Percentiles rank a stretch among this genome's conserved stretches.
Evolutionary conservation across 768 basidiomycete species (phyloP).

Genomic region (Phanerodontia chrysosporium): DNA sequence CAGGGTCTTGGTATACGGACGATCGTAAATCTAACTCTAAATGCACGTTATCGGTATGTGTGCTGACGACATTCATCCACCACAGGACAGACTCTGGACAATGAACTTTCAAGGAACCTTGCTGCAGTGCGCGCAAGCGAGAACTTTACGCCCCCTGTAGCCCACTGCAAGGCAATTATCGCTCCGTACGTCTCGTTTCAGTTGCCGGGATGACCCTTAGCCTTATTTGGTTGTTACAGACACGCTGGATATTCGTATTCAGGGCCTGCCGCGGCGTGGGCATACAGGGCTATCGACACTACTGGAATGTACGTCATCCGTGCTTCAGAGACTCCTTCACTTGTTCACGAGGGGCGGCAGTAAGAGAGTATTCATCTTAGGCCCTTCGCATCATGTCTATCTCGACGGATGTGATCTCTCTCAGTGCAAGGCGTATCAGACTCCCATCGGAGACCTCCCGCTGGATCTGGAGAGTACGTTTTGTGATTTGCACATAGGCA

Average conservation of each 20-base stretch:
- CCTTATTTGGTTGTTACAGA: conserved; percentile 35
- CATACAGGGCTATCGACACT: conserved; percentile 85
- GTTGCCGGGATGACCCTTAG: no score
- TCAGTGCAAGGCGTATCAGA: conserved; percentile 70
- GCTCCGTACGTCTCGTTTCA: conserved; percentile 72
- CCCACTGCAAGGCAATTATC: conserved; percentile 81
- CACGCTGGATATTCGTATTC: conserved; percentile 97
- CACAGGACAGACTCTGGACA: conserved; percentile 57
- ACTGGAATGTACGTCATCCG: conserved; percentile 64
- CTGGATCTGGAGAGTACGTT: conserved; percentile 75
- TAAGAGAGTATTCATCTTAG: conserved; percentile 89
- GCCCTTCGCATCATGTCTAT: conserved; percentile 92
- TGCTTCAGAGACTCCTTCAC: not conserved
- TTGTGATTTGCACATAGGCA: not conserved
- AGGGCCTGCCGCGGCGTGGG: conserved; percentile 93
- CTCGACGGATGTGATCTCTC: conserved; percentile 86
- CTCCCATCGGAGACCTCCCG: conserved; percentile 79
- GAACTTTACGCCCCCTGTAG: conserved; percentile 61
- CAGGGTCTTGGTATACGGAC: conserved; percentile 84
- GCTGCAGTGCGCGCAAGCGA: conserved; percentile 46
- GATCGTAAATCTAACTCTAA: conserved; percentile 42
- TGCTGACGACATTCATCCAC: no score
- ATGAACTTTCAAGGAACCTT: conserved; percentile 65
- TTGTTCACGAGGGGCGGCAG: conserved; percentile 35
- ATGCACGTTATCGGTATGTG: not conserved